Conservation (phyloP, 2,329 filamentous ascomycete species). For the Colletotrichum godetiae region DNA sequence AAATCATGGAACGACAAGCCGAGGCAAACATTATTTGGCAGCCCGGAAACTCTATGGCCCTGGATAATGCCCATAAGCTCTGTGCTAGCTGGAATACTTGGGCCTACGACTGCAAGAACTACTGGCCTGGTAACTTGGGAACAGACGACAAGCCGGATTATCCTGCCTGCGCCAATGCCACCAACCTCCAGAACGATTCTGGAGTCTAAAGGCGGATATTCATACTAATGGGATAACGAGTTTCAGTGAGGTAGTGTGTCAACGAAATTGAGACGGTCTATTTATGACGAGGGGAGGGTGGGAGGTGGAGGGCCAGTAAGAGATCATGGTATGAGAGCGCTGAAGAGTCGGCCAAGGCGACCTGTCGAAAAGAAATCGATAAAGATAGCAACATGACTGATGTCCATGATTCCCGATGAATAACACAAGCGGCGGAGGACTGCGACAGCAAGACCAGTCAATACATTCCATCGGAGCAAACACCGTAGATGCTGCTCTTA, state of each 20-base stretch:
- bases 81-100: constrained; percentile 26
- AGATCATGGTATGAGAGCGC: background rate
- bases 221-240: background rate
- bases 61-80: background rate
- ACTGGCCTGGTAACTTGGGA: constrained; percentile 17
- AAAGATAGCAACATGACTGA: background rate
- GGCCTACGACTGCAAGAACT: constrained; percentile 28
- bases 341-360: background rate
- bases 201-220: background rate
- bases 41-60: background rate
- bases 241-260: background rate
- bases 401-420: background rate
- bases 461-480: background rate
- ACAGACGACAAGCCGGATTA: background rate
- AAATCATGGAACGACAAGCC: constrained; percentile 16
- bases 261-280: background rate
- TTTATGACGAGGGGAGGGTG: too few relatives aligned
- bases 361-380: background rate
- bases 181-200: constrained; percentile 14
- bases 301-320: background rate
- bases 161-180: constrained; percentile 4
- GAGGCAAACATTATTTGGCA: constrained; percentile 14
- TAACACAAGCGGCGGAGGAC: accelerated
- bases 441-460: background rate
- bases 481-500: too few relatives aligned